Conservation (phyloP, 306 rosid genomes). For the Fragaria ananassa region DNA sequence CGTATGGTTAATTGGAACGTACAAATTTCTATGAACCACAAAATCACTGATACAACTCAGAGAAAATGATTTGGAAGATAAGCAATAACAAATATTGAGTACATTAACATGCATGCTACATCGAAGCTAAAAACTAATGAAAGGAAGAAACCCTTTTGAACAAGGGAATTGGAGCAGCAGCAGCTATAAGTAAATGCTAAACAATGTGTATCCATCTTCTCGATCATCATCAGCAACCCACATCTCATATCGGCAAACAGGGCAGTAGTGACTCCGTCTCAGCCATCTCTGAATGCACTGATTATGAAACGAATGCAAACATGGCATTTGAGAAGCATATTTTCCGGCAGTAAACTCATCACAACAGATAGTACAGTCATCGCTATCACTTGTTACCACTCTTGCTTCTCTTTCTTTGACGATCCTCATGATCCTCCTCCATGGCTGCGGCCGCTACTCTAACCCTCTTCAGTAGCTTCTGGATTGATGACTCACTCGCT, state of each 20-base stretch:
- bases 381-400: background rate
- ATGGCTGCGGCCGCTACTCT: background rate
- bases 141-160: background rate
- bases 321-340: background rate
- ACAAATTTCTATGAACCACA: too few species aligned
- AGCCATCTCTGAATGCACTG: background rate
- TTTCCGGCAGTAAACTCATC: background rate
- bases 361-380: background rate
- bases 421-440: background rate
- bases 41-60: too few species aligned
- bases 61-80: too few species aligned
- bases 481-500: background rate
- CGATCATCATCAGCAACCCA: background rate
- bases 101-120: too few species aligned
- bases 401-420: background rate
- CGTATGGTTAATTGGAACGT: too few species aligned
- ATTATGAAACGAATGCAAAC: background rate
- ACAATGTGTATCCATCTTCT: background rate
- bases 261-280: background rate
- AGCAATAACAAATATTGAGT: too few species aligned
- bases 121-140: too few species aligned
- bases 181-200: background rate
- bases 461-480: background rate
- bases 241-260: background rate
- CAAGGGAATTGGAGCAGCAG: background rate